Evolutionary conservation across 768 basidiomycete genomes (phyloP).

Genomic region (Trametes cingulata): DNA sequence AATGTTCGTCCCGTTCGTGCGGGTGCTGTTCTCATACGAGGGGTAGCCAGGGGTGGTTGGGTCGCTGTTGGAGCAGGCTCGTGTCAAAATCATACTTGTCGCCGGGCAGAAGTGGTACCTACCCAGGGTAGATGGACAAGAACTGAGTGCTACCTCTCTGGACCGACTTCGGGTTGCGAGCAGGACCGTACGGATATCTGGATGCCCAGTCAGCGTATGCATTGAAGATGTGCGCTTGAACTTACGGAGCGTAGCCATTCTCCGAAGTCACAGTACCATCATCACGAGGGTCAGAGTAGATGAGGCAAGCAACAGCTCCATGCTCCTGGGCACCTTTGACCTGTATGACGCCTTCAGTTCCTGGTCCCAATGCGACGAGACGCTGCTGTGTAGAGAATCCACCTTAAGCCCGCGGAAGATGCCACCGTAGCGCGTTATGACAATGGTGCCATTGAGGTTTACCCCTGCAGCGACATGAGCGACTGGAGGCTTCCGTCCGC

Average conservation of each 20-base stretch:
- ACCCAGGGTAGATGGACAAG: constrained; percentile 57
- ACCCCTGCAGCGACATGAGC: constrained; percentile 45
- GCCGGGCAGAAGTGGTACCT: background rate
- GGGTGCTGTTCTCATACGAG: constrained; percentile 78
- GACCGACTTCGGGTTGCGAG: constrained; percentile 80
- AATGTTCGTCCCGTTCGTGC: constrained; percentile 58
- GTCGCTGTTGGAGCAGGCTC: constrained; percentile 40
- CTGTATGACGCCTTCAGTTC: constrained; percentile 35
- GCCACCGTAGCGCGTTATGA: constrained; percentile 73
- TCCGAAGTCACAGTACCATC: constrained; percentile 76
- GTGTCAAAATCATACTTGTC: background rate
- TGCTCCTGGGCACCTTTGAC: constrained; percentile 82
- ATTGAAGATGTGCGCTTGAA: background rate
- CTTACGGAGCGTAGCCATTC: constrained; percentile 68
- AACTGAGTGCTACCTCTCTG: constrained; percentile 85
- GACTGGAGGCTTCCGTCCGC: background rate
- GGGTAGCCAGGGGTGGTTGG: constrained; percentile 89
- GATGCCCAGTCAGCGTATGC: no score
- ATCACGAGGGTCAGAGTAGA: constrained; percentile 85
- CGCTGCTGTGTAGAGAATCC: constrained; percentile 1
- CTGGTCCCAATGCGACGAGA: background rate
- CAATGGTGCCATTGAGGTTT: constrained; percentile 76
- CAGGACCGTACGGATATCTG: constrained; percentile 83
- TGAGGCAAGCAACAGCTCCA: constrained; percentile 75
- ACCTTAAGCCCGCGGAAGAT: constrained; percentile 88